Evolutionary conservation across 495 filamentous ascomycete genomes (phyloP).

Genomic region (Penicillium cataractarum): DNA sequence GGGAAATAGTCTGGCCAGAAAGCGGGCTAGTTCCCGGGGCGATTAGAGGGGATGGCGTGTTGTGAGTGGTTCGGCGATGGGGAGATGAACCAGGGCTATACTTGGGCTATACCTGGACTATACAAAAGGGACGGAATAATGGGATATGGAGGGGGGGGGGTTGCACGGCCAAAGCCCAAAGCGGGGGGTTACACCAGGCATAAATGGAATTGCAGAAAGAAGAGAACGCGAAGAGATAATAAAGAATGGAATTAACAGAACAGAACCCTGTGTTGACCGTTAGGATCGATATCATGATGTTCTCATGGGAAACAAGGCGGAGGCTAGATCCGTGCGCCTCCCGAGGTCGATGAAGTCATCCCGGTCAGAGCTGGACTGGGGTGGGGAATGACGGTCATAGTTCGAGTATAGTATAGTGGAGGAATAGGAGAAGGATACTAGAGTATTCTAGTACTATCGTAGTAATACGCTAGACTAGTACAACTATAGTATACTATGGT

Average conservation of each 20-base stretch:
- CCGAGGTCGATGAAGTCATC: slow-evolving; percentile 37
- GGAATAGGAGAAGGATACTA: background rate
- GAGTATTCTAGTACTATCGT: too few relatives aligned
- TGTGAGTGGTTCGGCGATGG: background rate
- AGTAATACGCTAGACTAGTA: too few relatives aligned
- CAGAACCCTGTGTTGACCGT: background rate
- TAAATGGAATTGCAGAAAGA: background rate
- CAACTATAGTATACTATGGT: background rate
- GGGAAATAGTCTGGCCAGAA: slow-evolving; percentile 3
- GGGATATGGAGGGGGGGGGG: background rate
- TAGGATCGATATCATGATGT: slow-evolving; percentile 18
- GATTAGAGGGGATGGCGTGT: background rate
- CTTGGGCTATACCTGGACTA: background rate
- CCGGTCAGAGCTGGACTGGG: background rate
- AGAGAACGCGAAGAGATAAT: background rate
- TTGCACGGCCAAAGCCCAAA: slow-evolving; percentile 14
- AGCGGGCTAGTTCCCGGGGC: slow-evolving; percentile 12
- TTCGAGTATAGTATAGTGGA: background rate
- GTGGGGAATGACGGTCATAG: background rate
- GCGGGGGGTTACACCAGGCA: slow-evolving; percentile 16
- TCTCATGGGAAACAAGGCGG: slow-evolving; percentile 34
- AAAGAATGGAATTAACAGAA: background rate
- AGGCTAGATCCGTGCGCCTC: slow-evolving; percentile 26
- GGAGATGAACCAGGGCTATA: background rate
- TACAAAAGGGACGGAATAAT: slow-evolving; percentile 1